Conservation (phyloP, 305 asterid species). For the Stenogyne calaminthoides region DNA sequence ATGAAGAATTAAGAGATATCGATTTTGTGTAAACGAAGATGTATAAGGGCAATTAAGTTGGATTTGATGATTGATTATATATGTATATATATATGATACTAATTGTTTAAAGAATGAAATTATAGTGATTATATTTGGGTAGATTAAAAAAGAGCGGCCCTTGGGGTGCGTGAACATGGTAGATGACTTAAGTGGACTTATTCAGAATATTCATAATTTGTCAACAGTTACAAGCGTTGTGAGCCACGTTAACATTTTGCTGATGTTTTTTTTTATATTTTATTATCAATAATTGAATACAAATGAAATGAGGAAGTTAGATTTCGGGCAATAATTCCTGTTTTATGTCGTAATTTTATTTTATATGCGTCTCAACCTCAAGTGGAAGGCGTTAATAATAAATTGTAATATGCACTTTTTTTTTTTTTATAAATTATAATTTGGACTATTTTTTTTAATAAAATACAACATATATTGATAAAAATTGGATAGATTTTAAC, state of each 20-base stretch:
- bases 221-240: background rate
- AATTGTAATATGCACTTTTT: too few relatives aligned
- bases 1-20: background rate
- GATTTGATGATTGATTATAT: background rate
- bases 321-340: too few relatives aligned
- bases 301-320: background rate
- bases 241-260: constrained; percentile 29
- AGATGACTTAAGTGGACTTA: constrained; percentile 28
- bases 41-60: constrained; percentile 9
- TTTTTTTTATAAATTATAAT: too few relatives aligned
- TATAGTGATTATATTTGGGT: background rate
- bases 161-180: background rate
- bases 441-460: too few relatives aligned
- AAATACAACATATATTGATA: too few relatives aligned
- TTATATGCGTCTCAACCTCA: too few relatives aligned
- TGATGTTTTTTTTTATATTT: background rate
- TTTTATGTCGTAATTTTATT: too few relatives aligned
- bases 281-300: constrained; percentile 27
- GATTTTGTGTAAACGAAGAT: background rate
- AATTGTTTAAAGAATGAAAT: background rate
- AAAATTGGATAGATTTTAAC: too few relatives aligned
- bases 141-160: constrained; percentile 3
- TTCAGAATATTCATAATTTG: constrained; percentile 32
- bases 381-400: too few relatives aligned
- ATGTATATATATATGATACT: background rate